A percentile compares a stretch with the other conserved stretches of the same genome.
phyloP scores from a whole-genome alignment of 2,329 filamentous ascomycete genomes.

The Nannizzia gypsea region DNA sequence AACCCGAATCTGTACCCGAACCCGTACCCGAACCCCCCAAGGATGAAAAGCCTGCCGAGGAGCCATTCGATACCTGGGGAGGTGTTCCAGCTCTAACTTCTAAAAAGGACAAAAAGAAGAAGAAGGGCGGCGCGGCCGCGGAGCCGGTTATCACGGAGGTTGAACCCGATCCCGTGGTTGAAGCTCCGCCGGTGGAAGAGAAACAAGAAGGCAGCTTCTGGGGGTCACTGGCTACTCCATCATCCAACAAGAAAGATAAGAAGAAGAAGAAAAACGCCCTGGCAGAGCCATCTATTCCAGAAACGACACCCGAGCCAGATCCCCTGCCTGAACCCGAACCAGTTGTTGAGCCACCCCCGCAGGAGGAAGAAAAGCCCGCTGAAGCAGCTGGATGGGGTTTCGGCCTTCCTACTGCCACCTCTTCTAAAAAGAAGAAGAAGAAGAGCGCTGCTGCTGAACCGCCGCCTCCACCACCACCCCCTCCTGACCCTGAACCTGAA shows the following conservation, averaged over 20 bases:
- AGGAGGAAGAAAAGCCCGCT: constrained; percentile 10
- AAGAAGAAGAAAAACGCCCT: neutral
- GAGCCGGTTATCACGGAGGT: constrained; percentile 9
- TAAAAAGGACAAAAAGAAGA: constrained; percentile 26
- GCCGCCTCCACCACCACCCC: constrained; percentile 14
- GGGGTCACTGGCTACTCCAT: neutral
- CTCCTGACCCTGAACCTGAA: constrained; percentile 8
- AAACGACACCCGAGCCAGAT: constrained; percentile 14
- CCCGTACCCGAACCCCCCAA: neutral
- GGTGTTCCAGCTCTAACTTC: constrained; percentile 20
- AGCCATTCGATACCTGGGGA: constrained; percentile 14
- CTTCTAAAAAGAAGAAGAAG: constrained; percentile 20
- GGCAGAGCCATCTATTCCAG: neutral
- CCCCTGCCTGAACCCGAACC: constrained; percentile 1
- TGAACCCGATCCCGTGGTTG: neutral
- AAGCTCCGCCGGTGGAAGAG: neutral
- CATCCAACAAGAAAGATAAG: neutral
- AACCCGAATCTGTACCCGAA: neutral
- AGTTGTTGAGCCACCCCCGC: constrained; percentile 10
- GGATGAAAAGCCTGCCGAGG: constrained; percentile 18
- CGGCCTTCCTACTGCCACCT: neutral
- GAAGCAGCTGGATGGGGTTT: constrained; percentile 1
- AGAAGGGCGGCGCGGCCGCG: constrained; percentile 24
- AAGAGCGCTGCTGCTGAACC: constrained; percentile 20
- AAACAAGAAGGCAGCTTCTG: neutral